Conservation (phyloP, 139 green algal species). For the Volvox reticuliferus region DNA sequence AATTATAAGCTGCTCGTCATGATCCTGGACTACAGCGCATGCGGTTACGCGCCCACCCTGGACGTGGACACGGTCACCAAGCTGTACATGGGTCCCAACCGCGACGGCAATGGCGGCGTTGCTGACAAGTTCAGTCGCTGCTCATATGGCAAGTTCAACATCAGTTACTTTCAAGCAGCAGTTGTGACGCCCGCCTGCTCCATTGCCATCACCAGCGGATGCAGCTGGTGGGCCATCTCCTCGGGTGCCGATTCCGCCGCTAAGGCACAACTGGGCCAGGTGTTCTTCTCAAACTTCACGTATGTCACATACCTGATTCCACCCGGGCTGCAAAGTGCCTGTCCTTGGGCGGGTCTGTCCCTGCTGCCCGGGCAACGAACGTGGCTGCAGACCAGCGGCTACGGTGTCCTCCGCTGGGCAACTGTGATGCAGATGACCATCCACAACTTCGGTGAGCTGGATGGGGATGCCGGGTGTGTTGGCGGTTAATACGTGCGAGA, state of each 20-base stretch:
- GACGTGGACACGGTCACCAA: not conserved
- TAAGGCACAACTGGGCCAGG: not conserved
- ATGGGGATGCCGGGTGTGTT: too few relatives aligned
- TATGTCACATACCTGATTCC: constrained; percentile 24
- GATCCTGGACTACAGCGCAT: constrained; percentile 4
- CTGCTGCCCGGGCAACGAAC: constrained; percentile 23
- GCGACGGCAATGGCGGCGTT: too few relatives aligned
- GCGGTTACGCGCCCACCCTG: not conserved
- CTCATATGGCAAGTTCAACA: too few relatives aligned
- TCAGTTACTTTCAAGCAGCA: too few relatives aligned
- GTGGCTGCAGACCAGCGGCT: constrained; percentile 19
- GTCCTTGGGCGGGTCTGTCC: constrained; percentile 19
- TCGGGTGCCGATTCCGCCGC: constrained; percentile 4
- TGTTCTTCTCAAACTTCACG: not conserved
- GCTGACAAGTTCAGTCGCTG: too few relatives aligned
- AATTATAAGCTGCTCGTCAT: not conserved
- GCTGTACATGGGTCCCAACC: too few relatives aligned
- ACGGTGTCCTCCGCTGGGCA: constrained; percentile 12
- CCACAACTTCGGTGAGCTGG: constrained; percentile 14
- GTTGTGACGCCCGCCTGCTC: too few relatives aligned
- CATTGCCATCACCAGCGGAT: too few relatives aligned
- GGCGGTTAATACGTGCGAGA: not conserved
- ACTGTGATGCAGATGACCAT: constrained; percentile 31
- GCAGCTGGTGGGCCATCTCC: too few relatives aligned
- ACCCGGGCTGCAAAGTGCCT: not conserved